A percentile compares a stretch with the other conserved stretches of the same genome.
phyloP scores from a whole-genome alignment of 1,139 yeast genomes.

The Kodamaea ohmeri region DNA sequence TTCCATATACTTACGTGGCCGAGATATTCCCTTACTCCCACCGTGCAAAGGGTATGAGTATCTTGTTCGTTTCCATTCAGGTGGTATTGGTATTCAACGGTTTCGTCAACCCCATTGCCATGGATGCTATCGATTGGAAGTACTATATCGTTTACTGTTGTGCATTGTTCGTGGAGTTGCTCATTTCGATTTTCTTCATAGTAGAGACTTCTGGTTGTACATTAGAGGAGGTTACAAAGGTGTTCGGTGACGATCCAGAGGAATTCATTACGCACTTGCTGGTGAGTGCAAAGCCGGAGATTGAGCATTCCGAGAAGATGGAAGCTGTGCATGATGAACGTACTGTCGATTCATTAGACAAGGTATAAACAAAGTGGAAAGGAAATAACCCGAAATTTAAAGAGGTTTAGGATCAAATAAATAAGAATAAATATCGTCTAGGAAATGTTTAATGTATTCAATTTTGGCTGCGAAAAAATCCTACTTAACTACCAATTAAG shows the following conservation, averaged over 20 bases:
- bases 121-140: slow-evolving; percentile 58
- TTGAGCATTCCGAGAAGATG: slow-evolving; percentile 1
- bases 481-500: too few species aligned
- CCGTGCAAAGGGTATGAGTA: slow-evolving; percentile 44
- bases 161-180: slow-evolving; percentile 35
- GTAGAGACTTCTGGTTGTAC: slow-evolving; percentile 54
- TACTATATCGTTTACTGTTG: slow-evolving; percentile 56
- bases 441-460: too few species aligned
- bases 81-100: slow-evolving; percentile 34
- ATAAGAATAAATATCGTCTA: too few species aligned
- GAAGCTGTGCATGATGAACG: slow-evolving; percentile 2
- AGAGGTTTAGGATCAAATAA: too few species aligned
- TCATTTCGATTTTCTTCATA: slow-evolving; percentile 39
- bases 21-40: slow-evolving; percentile 45
- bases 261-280: slow-evolving; percentile 8
- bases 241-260: slow-evolving; percentile 40
- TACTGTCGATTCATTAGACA: too few species aligned
- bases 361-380: too few species aligned
- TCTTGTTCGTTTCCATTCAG: slow-evolving; percentile 28
- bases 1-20: slow-evolving; percentile 39
- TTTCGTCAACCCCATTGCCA: slow-evolving; percentile 58
- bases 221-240: slow-evolving; percentile 51
- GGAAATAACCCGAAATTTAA: too few species aligned
- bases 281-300: slow-evolving; percentile 2
- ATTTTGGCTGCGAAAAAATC: too few species aligned